Evolutionary conservation across 345 rosid species (phyloP).

Genomic region (Abelmoschus esculentus): DNA sequence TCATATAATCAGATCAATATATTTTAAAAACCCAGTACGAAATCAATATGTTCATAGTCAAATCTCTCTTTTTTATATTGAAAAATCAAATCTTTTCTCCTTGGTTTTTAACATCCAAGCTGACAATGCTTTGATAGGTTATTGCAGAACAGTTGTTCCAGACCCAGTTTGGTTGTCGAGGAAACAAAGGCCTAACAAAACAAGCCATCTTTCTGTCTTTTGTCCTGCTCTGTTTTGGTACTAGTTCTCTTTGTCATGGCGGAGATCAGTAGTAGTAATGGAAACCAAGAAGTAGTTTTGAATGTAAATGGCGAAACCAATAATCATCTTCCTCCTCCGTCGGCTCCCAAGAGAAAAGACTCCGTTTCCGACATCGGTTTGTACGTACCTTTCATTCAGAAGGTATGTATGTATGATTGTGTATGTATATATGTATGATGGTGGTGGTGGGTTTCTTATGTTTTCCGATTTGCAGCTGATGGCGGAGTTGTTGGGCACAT

Average conservation of each 20-base stretch:
- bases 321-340: slow-evolving; percentile 21
- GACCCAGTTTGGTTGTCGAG: too few relatives aligned
- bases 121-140: too few relatives aligned
- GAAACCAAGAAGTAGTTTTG: slow-evolving; percentile 37
- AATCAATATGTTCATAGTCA: neutral
- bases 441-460: too few relatives aligned
- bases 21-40: too few relatives aligned
- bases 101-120: neutral
- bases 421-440: neutral
- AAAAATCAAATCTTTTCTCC: neutral
- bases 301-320: slow-evolving; percentile 30
- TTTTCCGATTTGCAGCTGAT: too few relatives aligned
- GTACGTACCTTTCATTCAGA: slow-evolving; percentile 71
- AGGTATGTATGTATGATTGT: slow-evolving; percentile 27
- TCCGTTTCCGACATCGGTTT: slow-evolving; percentile 21
- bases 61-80: neutral
- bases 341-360: slow-evolving; percentile 31
- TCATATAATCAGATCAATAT: neutral
- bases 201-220: neutral
- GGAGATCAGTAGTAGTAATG: slow-evolving; percentile 28
- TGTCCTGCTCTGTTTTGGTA: neutral
- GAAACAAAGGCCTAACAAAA: too few relatives aligned
- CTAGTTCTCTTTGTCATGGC: slow-evolving; percentile 31
- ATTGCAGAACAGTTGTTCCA: neutral
- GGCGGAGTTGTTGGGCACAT: too few relatives aligned